These are phyloP conservation scores for Tetrapisispora namnaoensis DNA, from an alignment of 805 yeast species.

Conservation along the genomic window DNA sequence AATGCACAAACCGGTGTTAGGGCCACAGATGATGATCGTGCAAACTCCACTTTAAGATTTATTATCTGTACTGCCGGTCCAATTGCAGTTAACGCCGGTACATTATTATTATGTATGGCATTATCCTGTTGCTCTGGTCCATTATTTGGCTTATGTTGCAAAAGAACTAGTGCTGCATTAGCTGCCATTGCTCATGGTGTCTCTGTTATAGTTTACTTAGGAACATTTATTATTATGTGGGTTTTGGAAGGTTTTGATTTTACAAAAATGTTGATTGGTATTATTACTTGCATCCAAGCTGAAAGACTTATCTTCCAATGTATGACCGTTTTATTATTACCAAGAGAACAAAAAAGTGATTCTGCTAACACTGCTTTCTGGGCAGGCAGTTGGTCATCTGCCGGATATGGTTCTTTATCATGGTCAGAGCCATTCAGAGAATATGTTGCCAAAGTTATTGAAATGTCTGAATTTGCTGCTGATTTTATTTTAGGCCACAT, in stretches of 20 bases:
- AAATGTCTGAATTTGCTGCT: conserved; percentile 90
- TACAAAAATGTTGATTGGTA: conserved; percentile 76
- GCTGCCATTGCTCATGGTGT: conserved; percentile 97
- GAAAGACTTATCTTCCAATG: conserved; percentile 82
- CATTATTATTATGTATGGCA: conserved; percentile 59
- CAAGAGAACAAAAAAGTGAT: conserved; percentile 94
- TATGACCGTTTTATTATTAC: conserved; percentile 64
- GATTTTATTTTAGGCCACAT: conserved; percentile 91
- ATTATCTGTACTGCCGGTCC: conserved; percentile 82
- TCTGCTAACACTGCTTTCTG: conserved; percentile 96
- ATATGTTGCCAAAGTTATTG: conserved; percentile 85
- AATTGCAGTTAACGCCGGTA: conserved; percentile 81
- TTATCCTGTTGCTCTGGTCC: conserved; percentile 97
- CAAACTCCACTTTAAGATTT: conserved; percentile 62
- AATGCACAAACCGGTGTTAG: conserved; percentile 80
- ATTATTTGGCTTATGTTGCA: conserved; percentile 83
- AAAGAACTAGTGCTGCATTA: conserved; percentile 88
- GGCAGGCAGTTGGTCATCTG: conserved; percentile 98
- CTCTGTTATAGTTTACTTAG: conserved; percentile 77
- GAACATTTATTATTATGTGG: conserved; percentile 93
- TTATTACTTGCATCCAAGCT: conserved; percentile 69
- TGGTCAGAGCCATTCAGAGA: conserved; percentile 93
- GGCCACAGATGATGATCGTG: conserved; percentile 36
- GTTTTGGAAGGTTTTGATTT: conserved; percentile 88
- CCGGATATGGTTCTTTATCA: conserved; percentile 88